phyloP scores from a whole-genome alignment of 2,329 filamentous ascomycete genomes.

The Colletotrichum melonis region DNA sequence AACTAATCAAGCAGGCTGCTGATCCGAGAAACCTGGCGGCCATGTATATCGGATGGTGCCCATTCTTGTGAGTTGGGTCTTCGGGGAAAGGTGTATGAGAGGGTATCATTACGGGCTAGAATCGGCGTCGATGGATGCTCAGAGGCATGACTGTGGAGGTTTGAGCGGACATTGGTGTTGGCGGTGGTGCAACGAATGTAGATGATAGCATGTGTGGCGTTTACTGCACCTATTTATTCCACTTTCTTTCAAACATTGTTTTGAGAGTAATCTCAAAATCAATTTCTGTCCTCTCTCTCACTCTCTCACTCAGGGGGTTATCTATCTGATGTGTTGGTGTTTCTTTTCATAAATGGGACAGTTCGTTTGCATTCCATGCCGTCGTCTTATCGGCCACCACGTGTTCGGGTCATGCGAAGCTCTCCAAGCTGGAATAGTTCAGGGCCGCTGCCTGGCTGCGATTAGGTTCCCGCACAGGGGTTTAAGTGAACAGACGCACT shows the following conservation, averaged over 20 bases:
- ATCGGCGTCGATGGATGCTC: neutral
- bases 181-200: neutral
- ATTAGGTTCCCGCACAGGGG: conserved; percentile 19
- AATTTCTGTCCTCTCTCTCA: too few relatives aligned
- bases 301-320: neutral
- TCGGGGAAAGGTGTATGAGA: neutral
- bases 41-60: conserved; percentile 98
- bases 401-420: neutral
- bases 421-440: neutral
- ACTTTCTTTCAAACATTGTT: neutral
- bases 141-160: neutral
- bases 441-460: conserved; percentile 5
- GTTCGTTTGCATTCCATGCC: conserved; percentile 8
- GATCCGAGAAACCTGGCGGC: conserved; percentile 82
- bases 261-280: too few relatives aligned
- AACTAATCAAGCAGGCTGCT: conserved; percentile 88
- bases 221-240: neutral
- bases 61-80: conserved; percentile 59
- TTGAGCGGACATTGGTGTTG: conserved; percentile 1
- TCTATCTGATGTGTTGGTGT: neutral
- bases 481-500: neutral
- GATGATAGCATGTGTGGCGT: neutral
- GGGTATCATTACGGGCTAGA: neutral
- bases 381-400: neutral
- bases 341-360: conserved; percentile 5